These are phyloP conservation scores for Hypomyces rosellus DNA, from an alignment of 2,329 filamentous ascomycete species.

Conservation along the genomic window DNA sequence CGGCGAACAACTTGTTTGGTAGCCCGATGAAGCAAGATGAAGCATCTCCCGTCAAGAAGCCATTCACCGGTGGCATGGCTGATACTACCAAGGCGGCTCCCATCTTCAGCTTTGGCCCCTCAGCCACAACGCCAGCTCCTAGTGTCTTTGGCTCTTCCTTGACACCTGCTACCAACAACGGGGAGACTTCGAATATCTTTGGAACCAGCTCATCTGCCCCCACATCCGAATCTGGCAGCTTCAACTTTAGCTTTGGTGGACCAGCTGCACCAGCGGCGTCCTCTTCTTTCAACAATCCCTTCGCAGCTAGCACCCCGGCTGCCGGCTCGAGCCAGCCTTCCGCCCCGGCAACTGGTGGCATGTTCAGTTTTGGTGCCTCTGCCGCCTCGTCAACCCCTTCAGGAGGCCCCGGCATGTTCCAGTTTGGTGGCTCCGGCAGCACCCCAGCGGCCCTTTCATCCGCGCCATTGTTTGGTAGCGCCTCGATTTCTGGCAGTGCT, in stretches of 20 bases:
- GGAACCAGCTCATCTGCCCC: constrained; percentile 20
- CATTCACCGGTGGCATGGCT: constrained; percentile 21
- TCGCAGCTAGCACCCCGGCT: constrained; percentile 23
- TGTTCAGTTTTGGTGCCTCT: constrained; percentile 34
- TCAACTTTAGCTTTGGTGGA: constrained; percentile 27
- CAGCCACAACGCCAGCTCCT: constrained; percentile 24
- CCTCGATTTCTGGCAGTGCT: constrained; percentile 22
- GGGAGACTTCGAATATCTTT: constrained; percentile 13
- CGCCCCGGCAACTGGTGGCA: constrained; percentile 21
- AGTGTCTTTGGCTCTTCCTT: constrained; percentile 31
- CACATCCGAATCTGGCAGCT: constrained; percentile 18
- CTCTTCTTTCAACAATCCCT: constrained; percentile 35
- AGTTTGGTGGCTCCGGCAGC: constrained; percentile 29
- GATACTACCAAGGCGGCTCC: constrained; percentile 20
- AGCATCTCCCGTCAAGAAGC: constrained; percentile 32
- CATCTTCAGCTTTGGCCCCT: constrained; percentile 30
- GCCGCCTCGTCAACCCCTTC: constrained; percentile 16
- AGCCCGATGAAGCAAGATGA: constrained; percentile 40
- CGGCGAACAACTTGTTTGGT: constrained; percentile 31
- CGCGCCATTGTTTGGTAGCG: constrained; percentile 26
- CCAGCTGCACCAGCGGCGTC: constrained; percentile 16
- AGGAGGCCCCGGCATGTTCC: constrained; percentile 27
- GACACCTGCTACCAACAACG: constrained; percentile 29
- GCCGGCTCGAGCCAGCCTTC: constrained; percentile 12
- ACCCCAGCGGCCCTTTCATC: constrained; percentile 18